These are phyloP conservation scores for Conticribra guillardii DNA, from an alignment of 108 stramenopile genomes.

Conservation along the genomic window DNA sequence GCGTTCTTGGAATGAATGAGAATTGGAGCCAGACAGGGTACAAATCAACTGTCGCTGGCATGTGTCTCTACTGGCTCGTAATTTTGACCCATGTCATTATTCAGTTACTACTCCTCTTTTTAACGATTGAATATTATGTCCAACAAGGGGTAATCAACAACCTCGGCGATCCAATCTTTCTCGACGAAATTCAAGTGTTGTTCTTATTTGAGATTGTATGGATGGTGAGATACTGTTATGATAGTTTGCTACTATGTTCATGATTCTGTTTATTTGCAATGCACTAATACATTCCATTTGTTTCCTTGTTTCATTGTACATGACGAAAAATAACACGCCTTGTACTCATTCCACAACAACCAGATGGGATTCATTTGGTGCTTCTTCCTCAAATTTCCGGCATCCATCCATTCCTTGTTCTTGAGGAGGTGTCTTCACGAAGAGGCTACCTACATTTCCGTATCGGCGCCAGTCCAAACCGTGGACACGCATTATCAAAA, in stretches of 20 bases:
- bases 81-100: slow-evolving; percentile 36
- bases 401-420: slow-evolving; percentile 51
- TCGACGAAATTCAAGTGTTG: slow-evolving; percentile 62
- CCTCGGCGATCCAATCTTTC: slow-evolving; percentile 20
- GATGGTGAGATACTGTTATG: slow-evolving; percentile 44
- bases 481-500: background rate
- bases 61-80: slow-evolving; percentile 42
- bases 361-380: slow-evolving; percentile 56
- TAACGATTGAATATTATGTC: slow-evolving; percentile 49
- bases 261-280: background rate
- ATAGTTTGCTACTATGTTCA: background rate
- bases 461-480: slow-evolving; percentile 7
- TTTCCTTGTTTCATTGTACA: no score
- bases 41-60: slow-evolving; percentile 48
- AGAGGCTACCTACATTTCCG: slow-evolving; percentile 58
- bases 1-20: slow-evolving; percentile 5
- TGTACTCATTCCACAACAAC: no score
- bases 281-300: no score
- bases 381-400: slow-evolving; percentile 51
- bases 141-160: slow-evolving; percentile 29
- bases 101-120: slow-evolving; percentile 39
- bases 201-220: slow-evolving; percentile 57
- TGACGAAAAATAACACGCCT: no score
- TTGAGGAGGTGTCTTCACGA: slow-evolving; percentile 50
- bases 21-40: slow-evolving; percentile 64